Evolutionary conservation across 768 basidiomycete species (phyloP), one percentile per base, ranked within the genome.

Genomic region (Boletus tomentosulus): DNA sequence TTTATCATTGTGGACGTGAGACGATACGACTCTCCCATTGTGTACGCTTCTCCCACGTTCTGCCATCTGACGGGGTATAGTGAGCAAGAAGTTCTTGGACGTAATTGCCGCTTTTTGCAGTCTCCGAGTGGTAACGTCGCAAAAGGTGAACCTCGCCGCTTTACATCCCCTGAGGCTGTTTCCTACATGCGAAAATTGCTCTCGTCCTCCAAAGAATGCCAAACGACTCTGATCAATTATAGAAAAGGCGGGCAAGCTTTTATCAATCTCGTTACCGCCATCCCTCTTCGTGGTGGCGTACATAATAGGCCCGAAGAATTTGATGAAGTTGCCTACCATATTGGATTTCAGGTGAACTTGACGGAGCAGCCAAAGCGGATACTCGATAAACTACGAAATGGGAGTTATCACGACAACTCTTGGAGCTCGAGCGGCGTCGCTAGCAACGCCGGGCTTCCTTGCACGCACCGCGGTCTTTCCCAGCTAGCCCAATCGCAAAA

Each of bases 331-430:
- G 84, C 83, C 9, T 96, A 88, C 66, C 87, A 91, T 62, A 86
- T 99, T 48, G 97, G 97, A 1, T 98, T 99, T 76, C 94, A 99
- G 71, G 89, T 97, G 51, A 92, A 98, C 70, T 76, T 99, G 46
- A 84, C 85, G 16, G 84, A 87, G 62, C 92, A 95, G 72, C 93
- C 92, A 3, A 84, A 84, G 59, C 82, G 82, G 2, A 94, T 97
- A 55, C 72, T 94, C 50, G 80, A 87, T 59, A 90, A 86, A 66
- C 77, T 94, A 50, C 73, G 79, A 19, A 85, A 90, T 60, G 94
- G 94, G 16, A 83, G 79, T 33, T 92, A 92, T 38, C 38, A 60
- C 65, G 84, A 86, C 67, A 70, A 68, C 27, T 31, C 60, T 8
- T 66, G 57, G 62, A 34, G 50, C 27, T 19, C 35, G 6, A 19